Conservation (phyloP, 2,329 filamentous ascomycete genomes). For the Talaromyces rugulosus region DNA sequence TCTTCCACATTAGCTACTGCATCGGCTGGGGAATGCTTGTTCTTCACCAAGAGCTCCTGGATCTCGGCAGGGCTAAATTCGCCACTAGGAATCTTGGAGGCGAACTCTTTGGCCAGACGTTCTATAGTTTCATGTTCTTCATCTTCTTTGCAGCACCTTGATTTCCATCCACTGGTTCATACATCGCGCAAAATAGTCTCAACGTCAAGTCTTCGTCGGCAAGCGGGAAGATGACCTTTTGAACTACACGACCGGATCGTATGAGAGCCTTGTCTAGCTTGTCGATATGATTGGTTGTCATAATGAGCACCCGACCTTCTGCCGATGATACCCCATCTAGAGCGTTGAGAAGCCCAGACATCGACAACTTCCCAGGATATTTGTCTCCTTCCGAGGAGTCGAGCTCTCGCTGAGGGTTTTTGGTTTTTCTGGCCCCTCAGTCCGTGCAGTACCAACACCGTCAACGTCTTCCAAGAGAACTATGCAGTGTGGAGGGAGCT, state of each 20-base stretch:
- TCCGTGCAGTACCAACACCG: constrained; percentile 7
- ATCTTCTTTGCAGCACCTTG: neutral
- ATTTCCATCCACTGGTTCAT: neutral
- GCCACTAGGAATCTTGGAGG: neutral
- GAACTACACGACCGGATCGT: constrained; percentile 65
- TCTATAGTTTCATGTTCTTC: constrained; percentile 1
- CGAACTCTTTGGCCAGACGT: constrained; percentile 1
- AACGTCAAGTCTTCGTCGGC: neutral
- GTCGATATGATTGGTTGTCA: constrained; percentile 76
- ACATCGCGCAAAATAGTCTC: neutral
- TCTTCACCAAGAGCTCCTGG: constrained; percentile 2
- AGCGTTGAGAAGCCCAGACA: constrained; percentile 76
- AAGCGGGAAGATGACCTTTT: neutral
- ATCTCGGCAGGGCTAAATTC: constrained; percentile 6
- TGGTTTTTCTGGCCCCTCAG: neutral
- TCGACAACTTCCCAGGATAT: constrained; percentile 31
- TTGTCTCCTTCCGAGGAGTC: neutral
- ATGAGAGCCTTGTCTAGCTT: constrained; percentile 70
- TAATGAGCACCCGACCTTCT: constrained; percentile 73
- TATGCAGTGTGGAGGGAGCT: constrained; percentile 9
- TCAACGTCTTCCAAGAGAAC: constrained; percentile 12
- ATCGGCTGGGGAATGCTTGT: constrained; percentile 5
- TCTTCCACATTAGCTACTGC: constrained; percentile 3
- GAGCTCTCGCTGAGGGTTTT: neutral
- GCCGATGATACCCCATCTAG: constrained; percentile 78